Evolutionary conservation across 345 rosid species (phyloP), one percentile per base, ranked within the genome.

Genomic region (Streptanthus diversifolius): DNA sequence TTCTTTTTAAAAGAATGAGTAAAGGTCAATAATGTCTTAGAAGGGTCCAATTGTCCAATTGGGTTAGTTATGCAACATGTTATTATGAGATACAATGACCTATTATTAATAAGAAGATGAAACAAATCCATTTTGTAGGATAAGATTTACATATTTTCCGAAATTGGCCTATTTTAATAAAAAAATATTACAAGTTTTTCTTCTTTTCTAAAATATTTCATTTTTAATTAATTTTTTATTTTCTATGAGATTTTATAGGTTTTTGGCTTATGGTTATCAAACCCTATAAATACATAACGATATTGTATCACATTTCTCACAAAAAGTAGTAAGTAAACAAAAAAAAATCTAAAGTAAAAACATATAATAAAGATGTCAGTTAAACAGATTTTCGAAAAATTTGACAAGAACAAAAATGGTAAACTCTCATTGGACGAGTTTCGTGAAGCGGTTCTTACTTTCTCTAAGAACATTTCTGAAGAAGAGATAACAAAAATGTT

Each of bases 341-440:
- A 14, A 7, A 63, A 29, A 9, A 27, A 14, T 35, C 14, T 3
- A 35, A 65, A 29, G 30, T 15, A 47, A 32, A 49, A 14, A 8
- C 3, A 48, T 14, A 68, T 14, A 21, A 29, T 3, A 45, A 58
- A 44, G 45, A 61, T 70, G 74, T 70, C 59, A 1, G 36, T 14
- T 22, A 70, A 35, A 59, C 47, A 70, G 19, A 47, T 59, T 17
- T 59, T 59, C 14, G 47, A 70, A 13, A 70, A 39, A 33, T 69
- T 43, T 4, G 55, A 69, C 56, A 69, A 69, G 22, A 30, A 43
- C 35, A 69, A 69, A 45, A 37, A 69, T 21, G 73, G 55, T 10
- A 56, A 69, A 35, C 65, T 69, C 17, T 56, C 73, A 21, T 2
- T 21, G 9, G 66, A 57, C 8, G 65, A 69, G 66, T 69, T 69